These are phyloP conservation scores for Saccharomyces hybrid DNA, from an alignment of 1,139 yeast genomes.

Conservation along the genomic window DNA sequence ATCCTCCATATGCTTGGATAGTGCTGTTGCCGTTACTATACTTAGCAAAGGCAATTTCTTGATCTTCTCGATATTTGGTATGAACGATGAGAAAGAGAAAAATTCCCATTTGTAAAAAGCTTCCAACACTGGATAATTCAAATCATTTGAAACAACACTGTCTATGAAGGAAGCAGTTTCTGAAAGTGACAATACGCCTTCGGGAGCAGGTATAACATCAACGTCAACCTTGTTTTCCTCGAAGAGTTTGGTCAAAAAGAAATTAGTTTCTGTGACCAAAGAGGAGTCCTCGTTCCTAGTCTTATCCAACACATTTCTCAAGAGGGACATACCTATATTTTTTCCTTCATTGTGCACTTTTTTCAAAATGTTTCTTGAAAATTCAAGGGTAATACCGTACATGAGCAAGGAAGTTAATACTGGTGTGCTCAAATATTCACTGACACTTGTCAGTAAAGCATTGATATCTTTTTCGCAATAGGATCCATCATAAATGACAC, in stretches of 20 bases:
- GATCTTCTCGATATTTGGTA: conserved; percentile 1
- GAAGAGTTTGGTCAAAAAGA: not conserved
- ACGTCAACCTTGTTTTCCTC: not conserved
- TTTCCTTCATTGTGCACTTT: not conserved
- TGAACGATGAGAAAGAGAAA: conserved; percentile 2
- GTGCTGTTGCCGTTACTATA: not conserved
- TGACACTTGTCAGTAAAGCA: not conserved
- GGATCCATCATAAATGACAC: not conserved
- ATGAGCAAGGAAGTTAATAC: not conserved
- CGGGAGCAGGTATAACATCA: conserved; percentile 2
- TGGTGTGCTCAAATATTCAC: not conserved
- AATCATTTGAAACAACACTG: not conserved
- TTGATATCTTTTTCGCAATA: not conserved
- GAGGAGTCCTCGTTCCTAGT: not conserved
- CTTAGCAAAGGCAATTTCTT: conserved; percentile 2
- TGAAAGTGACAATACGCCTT: not conserved
- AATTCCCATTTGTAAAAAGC: conserved; percentile 8
- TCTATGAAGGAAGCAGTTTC: conserved; percentile 1
- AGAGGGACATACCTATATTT: not conserved
- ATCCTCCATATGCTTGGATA: not conserved
- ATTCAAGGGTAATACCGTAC: not conserved
- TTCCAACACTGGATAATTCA: conserved; percentile 2
- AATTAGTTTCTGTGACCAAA: not conserved
- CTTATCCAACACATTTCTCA: not conserved
- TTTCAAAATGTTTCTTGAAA: not conserved